A percentile compares a stretch with the other conserved stretches of the same genome.
Conservation (phyloP, 225 moss, liverwort and hornwort species). For the Pseudoscleropodium purum region DNA sequence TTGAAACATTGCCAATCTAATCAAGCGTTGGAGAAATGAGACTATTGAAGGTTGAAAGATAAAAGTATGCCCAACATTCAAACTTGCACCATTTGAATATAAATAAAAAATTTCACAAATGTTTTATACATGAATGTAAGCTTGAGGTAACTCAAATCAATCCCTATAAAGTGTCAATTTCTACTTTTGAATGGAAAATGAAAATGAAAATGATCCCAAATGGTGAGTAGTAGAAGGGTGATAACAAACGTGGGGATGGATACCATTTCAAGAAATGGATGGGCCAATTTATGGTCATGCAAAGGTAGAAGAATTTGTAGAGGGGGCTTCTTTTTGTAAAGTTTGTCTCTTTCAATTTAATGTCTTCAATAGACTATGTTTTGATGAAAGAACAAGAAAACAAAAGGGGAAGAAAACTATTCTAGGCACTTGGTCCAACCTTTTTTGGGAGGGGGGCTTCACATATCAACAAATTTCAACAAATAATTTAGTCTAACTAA, state of each 20-base stretch:
- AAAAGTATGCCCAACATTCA: not conserved
- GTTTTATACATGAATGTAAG: fast-evolving
- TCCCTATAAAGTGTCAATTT: not conserved
- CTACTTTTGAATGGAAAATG: not conserved
- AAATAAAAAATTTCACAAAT: not conserved
- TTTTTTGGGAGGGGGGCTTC: fast-evolving
- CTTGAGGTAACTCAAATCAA: not conserved
- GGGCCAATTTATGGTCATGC: fast-evolving
- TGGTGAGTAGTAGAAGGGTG: no score
- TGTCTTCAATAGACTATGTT: no score
- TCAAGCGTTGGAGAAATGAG: not conserved
- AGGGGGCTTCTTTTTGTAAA: no score
- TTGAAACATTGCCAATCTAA: fast-evolving
- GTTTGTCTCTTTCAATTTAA: no score
- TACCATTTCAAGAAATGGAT: not conserved
- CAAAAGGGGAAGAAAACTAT: not conserved
- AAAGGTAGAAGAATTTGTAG: no score
- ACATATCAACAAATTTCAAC: not conserved
- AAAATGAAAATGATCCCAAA: not conserved
- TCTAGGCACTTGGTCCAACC: no score
- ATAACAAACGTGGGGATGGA: not conserved
- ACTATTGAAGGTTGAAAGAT: not conserved
- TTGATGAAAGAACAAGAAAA: not conserved
- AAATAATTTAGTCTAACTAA: not conserved
- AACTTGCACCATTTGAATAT: not conserved